phyloP scores from a whole-genome alignment of 2,329 filamentous ascomycete species.

The Sporothrix mexicana region DNA sequence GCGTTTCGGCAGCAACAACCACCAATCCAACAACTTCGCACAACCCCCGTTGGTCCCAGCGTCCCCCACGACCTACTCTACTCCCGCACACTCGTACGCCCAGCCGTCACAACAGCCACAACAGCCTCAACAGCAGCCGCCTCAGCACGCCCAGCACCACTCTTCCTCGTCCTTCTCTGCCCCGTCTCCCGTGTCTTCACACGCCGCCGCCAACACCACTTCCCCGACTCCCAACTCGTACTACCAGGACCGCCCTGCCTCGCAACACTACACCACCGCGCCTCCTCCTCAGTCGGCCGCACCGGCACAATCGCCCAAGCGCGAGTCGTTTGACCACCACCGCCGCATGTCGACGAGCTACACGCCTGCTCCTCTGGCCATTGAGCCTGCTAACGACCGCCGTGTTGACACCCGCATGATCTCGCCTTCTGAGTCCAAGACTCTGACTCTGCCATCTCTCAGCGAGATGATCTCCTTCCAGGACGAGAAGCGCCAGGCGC shows the following conservation, averaged over 20 bases:
- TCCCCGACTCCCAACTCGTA: slow-evolving; percentile 32
- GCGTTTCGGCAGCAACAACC: slow-evolving; percentile 34
- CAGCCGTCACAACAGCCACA: slow-evolving; percentile 38
- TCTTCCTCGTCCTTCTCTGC: slow-evolving; percentile 34
- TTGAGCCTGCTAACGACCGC: slow-evolving; percentile 23
- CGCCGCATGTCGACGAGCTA: slow-evolving; percentile 35
- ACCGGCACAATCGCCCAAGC: slow-evolving; percentile 32
- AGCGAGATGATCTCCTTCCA: slow-evolving; percentile 38
- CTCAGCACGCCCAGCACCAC: slow-evolving; percentile 32
- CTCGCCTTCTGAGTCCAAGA: slow-evolving; percentile 34
- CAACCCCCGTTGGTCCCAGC: slow-evolving; percentile 44
- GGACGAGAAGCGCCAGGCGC: slow-evolving; percentile 28
- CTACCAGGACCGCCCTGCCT: slow-evolving; percentile 42
- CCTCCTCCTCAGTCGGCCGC: slow-evolving; percentile 28
- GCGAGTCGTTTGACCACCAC: slow-evolving; percentile 36
- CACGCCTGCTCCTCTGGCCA: slow-evolving; percentile 30
- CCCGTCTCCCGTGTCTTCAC: slow-evolving; percentile 28
- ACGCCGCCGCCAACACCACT: not conserved
- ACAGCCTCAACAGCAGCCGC: slow-evolving; percentile 27
- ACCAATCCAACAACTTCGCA: slow-evolving; percentile 21
- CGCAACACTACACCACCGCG: slow-evolving; percentile 42
- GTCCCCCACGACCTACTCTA: slow-evolving; percentile 43
- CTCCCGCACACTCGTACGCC: slow-evolving; percentile 33
- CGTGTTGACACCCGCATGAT: slow-evolving; percentile 12
- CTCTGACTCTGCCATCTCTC: slow-evolving; percentile 37